Percentiles rank a stretch among this genome's conserved stretches.
phyloP scores from a whole-genome alignment of 768 basidiomycete species.

The Arthromyces matolae region DNA sequence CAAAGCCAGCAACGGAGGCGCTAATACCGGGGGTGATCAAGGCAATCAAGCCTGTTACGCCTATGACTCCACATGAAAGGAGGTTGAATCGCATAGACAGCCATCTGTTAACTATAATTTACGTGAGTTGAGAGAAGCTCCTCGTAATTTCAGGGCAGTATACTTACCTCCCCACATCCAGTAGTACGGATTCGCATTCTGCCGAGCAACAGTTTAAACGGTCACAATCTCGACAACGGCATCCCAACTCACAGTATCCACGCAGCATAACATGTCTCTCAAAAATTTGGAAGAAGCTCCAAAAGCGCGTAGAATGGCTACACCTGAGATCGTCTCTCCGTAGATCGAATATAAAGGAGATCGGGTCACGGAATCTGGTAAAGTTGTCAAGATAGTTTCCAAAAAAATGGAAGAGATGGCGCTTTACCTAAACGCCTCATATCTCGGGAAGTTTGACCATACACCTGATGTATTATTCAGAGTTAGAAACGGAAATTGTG shows the following conservation, averaged over 20 bases:
- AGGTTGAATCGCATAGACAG: constrained; percentile 84
- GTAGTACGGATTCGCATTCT: constrained; percentile 71
- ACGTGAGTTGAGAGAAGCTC: neutral
- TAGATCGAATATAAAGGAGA: constrained; percentile 42
- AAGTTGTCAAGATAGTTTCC: neutral
- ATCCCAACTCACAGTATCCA: constrained; percentile 79
- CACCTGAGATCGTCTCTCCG: constrained; percentile 42
- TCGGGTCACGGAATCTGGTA: constrained; percentile 32
- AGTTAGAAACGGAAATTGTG: neutral
- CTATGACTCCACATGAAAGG: constrained; percentile 66
- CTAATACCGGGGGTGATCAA: constrained; percentile 67
- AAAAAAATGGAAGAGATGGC: neutral
- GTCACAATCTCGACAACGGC: no score
- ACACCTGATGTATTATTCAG: constrained; percentile 26
- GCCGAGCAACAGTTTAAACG: no score
- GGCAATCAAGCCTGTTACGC: constrained; percentile 65
- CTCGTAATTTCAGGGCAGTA: neutral
- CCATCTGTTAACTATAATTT: constrained; percentile 82
- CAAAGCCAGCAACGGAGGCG: constrained; percentile 83
- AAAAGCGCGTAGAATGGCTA: constrained; percentile 67
- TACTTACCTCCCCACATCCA: constrained; percentile 86
- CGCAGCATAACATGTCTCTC: constrained; percentile 77
- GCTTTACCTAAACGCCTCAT: constrained; percentile 70
- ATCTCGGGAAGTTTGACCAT: constrained; percentile 82
- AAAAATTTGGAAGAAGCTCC: constrained; percentile 86